Evolutionary conservation across 2,329 filamentous ascomycete species (phyloP), one percentile per base, ranked within the genome.

Genomic region (Fusarium sp.): DNA sequence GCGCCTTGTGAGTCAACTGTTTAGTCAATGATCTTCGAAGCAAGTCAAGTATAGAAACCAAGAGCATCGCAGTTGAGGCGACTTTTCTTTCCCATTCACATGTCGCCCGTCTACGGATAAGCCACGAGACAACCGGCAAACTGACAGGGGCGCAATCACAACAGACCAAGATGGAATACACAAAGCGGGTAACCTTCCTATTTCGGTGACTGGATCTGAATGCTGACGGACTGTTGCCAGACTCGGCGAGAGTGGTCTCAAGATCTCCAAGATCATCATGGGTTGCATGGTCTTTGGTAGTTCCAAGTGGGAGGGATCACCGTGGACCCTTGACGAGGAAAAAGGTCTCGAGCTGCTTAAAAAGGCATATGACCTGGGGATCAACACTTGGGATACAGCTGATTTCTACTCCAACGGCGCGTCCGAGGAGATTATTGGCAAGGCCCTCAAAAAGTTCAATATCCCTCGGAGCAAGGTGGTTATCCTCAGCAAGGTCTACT

Each of bases 321-420:
- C 77, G 40, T 73, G 69, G 68, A 74, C 70, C 52, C 77, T 76
- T 68, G 72, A 68, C 52, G 69, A 69, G 68, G 71, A 64, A 38
- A 58, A 85, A 79, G 86, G 89, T 25, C 82, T 92, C 16, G 88
- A 89, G 9, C 80, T 92, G 6, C 86, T 92, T 63, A 90, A 92
- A 81, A 87, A 89, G 35, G 91, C 90, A 6, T 92, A 90, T 79
- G 89, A 92, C 68, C 81, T 82, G n/a, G 91, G 90, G 13, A 83
- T 92, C 63, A 92, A 91, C 71, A 92, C 90, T 5, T 88, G 85
- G 86, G 65, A 73, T 29, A 70, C 70, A 80, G 88, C 88, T 29
- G 88, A 89, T 67, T 80, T 86, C 4, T 91, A 91, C 80, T 89
- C 86, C 63, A 90, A 90, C 69, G 89, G 89, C 27, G 82, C 80